These are phyloP conservation scores for Pleodorina starrii DNA, from an alignment of 139 green algal species.

Conservation along the genomic window DNA sequence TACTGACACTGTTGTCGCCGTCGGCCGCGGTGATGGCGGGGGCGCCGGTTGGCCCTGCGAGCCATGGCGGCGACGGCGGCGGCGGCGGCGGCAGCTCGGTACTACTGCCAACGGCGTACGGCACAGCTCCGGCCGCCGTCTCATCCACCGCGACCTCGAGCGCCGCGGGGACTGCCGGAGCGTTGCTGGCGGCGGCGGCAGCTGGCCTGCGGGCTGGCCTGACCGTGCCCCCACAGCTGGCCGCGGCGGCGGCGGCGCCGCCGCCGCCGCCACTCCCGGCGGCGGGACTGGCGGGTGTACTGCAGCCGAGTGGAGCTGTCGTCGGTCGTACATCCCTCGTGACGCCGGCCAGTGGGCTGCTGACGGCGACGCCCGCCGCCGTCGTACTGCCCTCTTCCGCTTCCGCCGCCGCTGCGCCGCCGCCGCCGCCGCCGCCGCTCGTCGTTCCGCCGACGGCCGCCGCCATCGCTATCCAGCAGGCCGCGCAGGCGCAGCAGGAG, in stretches of 20 bases:
- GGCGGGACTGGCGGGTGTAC: not conserved
- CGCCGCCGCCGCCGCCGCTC: not conserved
- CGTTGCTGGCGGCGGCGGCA: not conserved
- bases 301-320: not conserved
- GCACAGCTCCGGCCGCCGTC: no score
- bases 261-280: not conserved
- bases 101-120: no score
- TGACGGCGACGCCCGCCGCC: not conserved
- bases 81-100: not conserved
- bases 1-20: no score
- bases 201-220: not conserved
- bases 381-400: not conserved
- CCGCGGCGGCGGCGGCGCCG: not conserved
- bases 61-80: not conserved
- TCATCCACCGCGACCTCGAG: not conserved
- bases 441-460: slow-evolving; percentile 26
- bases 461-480: slow-evolving; percentile 29
- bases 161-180: not conserved
- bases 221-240: not conserved
- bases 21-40: no score
- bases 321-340: not conserved
- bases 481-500: not conserved
- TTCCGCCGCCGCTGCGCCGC: not conserved
- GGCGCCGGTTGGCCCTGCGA: not conserved
- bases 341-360: not conserved